Evolutionary conservation across 192 early-diverging fungal species (phyloP), one percentile per base, ranked within the genome.

Genomic region (Mortierella claussenii): DNA sequence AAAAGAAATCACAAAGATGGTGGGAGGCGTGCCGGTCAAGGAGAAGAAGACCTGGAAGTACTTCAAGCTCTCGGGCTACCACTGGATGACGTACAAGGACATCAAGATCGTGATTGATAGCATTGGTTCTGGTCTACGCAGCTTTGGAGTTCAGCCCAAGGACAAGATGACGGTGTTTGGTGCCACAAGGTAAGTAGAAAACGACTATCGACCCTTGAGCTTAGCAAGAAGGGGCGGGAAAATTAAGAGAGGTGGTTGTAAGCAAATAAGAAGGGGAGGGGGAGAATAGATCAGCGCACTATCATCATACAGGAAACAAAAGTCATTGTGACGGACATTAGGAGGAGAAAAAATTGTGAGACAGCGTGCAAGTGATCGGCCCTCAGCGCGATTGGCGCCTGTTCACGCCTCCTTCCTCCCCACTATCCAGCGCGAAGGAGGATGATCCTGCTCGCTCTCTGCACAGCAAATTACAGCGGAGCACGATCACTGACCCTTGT

Each of bases 1-100:
- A 51, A 94, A 94, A 75, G 78, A 86, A 59, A 80, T 89, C 48
- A 87, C 67, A 13, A 90, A 90, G 65, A 60, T 80, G 13, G 68
- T 84, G 24, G 75, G 80, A 20, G 89, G 89, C 23, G 65, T 69
- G 37, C 79, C 83, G 60, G 80, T 67, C 17, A 85, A 76, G 32
- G 86, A 90, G 65, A 88, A 67, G 50, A 97, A 97, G 76, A 87
- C 40, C n/a, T 94, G 92, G 93, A 92, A 85, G 56, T 94, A 86
- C 62, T 92, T 91, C 68, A 84, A 90, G 64, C 81, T 96, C 42
- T 86, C 89, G 20, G 78, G 59, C 8, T 97, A 90, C 84, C 53
- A 85, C 54, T 98, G 91, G 86, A 68, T 92, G 60, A 92, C 88
- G 37, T 95, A 92, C 56, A 70, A 66, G 12, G 88, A 97, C 43